These are phyloP conservation scores for Acmispon strigosus DNA, from an alignment of 306 rosid species.

Conservation along the genomic window DNA sequence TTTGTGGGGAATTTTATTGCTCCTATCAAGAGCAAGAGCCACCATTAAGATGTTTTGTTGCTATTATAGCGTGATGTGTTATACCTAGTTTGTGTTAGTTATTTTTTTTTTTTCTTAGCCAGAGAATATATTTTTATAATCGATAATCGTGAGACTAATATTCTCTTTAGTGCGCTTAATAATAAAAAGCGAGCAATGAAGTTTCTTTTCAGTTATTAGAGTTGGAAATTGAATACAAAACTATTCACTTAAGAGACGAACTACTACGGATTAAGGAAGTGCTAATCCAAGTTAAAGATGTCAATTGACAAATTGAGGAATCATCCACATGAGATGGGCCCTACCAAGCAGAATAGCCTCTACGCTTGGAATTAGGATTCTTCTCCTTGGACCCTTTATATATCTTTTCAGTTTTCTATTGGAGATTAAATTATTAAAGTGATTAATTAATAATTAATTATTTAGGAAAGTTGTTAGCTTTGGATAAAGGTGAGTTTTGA, in stretches of 20 bases:
- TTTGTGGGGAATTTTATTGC: constrained; percentile 26
- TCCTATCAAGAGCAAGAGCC: constrained; percentile 13
- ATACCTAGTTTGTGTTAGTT: neutral
- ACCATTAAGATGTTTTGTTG: constrained; percentile 21
- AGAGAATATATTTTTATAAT: too few species aligned
- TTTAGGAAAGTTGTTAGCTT: constrained; percentile 18
- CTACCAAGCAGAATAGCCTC: constrained; percentile 27
- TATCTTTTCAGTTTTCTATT: too few species aligned
- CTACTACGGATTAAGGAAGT: neutral
- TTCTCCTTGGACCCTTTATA: neutral
- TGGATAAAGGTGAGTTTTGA: constrained; percentile 6
- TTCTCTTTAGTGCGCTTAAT: too few species aligned
- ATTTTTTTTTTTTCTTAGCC: too few species aligned
- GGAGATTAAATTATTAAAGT: neutral
- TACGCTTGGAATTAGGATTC: constrained; percentile 6
- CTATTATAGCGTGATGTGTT: constrained; percentile 16
- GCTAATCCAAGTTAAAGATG: constrained; percentile 33
- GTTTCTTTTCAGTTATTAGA: too few species aligned
- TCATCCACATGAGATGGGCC: constrained; percentile 24
- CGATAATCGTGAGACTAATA: too few species aligned
- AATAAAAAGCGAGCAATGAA: too few species aligned
- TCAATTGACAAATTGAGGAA: constrained; percentile 18
- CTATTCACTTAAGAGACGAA: too few species aligned
- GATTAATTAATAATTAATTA: neutral
- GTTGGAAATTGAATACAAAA: too few species aligned